phyloP scores from a whole-genome alignment of 2,329 filamentous ascomycete species.

The Polychaeton citri region DNA sequence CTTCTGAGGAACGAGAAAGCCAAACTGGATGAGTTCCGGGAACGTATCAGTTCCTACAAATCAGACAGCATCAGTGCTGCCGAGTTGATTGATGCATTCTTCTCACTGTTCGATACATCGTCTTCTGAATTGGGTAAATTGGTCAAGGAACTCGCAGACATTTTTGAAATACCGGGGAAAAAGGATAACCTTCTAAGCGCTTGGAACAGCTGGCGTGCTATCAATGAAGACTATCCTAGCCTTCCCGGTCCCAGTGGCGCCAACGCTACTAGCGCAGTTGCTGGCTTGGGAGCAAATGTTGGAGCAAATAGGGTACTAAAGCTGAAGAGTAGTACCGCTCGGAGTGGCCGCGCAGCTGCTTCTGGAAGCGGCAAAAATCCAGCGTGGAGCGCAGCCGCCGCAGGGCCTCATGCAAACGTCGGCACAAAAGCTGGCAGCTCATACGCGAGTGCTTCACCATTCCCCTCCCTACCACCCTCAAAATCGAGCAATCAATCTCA shows the following conservation, averaged over 20 bases:
- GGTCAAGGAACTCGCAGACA: conserved; percentile 78
- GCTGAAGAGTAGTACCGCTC: conserved; percentile 55
- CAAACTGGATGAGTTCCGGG: conserved; percentile 68
- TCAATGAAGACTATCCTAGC: conserved; percentile 90
- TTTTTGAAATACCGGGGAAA: conserved; percentile 75
- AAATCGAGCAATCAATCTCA: conserved; percentile 1
- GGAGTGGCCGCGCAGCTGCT: conserved; percentile 49
- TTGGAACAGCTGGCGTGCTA: conserved; percentile 91
- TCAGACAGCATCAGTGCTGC: conserved; percentile 55
- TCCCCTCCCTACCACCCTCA: conserved; percentile 15
- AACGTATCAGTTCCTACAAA: conserved; percentile 65
- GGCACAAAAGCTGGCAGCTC: conserved; percentile 4
- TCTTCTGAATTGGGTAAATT: conserved; percentile 75
- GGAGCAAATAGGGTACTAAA: conserved; percentile 51
- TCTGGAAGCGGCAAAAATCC: conserved; percentile 31
- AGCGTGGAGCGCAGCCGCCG: conserved; percentile 40
- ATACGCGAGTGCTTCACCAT: conserved; percentile 7
- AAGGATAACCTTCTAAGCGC: conserved; percentile 61
- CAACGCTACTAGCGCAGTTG: conserved; percentile 40
- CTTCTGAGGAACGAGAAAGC: conserved; percentile 63
- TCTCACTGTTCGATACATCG: conserved; percentile 69
- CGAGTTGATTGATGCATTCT: conserved; percentile 76
- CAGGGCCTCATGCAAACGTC: conserved; percentile 8
- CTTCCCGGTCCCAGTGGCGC: conserved; percentile 63
- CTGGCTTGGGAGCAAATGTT: conserved; percentile 35